These are phyloP conservation scores for Asparagopsis taxiformis DNA, from an alignment of 31 red algal species.

Conservation along the genomic window DNA sequence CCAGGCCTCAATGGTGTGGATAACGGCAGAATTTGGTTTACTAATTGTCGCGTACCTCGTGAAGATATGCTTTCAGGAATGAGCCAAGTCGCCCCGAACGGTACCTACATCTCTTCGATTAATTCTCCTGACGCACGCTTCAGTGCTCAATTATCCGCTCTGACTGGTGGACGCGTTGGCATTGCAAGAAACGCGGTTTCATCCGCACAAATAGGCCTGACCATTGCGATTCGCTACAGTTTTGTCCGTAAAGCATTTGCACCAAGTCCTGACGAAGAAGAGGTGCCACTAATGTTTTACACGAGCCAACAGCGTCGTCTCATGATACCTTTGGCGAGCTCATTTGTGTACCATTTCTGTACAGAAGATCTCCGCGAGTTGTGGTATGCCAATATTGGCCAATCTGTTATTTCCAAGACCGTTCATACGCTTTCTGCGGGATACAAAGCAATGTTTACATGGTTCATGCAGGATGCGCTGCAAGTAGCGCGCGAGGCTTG, in stretches of 20 bases:
- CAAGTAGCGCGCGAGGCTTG: conserved; percentile 86
- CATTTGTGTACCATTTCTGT: conserved; percentile 37
- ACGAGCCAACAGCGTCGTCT: conserved; percentile 68
- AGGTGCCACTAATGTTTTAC: conserved; percentile 71
- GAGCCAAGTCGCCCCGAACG: conserved; percentile 55
- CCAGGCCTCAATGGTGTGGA: conserved; percentile 82
- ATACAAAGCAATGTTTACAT: conserved; percentile 85
- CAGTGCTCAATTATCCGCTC: conserved; percentile 75
- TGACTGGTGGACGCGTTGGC: conserved; percentile 82
- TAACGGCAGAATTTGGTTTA: conserved; percentile 89
- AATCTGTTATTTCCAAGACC: conserved; percentile 31
- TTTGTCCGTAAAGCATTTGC: conserved; percentile 69
- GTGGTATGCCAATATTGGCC: conserved; percentile 11
- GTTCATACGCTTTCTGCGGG: conserved; percentile 69
- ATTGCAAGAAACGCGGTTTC: conserved; percentile 36
- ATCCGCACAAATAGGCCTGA: conserved; percentile 57
- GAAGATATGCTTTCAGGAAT: conserved; percentile 57
- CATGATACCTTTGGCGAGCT: conserved; percentile 62
- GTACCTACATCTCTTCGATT: conserved; percentile 61
- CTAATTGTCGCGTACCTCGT: conserved; percentile 47
- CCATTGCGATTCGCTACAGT: conserved; percentile 85
- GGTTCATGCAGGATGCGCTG: conserved; percentile 76
- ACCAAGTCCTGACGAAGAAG: conserved; percentile 31
- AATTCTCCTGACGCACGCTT: conserved; percentile 74
- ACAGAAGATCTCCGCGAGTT: conserved; percentile 27